These are phyloP conservation scores for Tolypocladium album DNA, from an alignment of 2,329 filamentous ascomycete genomes.

Conservation along the genomic window DNA sequence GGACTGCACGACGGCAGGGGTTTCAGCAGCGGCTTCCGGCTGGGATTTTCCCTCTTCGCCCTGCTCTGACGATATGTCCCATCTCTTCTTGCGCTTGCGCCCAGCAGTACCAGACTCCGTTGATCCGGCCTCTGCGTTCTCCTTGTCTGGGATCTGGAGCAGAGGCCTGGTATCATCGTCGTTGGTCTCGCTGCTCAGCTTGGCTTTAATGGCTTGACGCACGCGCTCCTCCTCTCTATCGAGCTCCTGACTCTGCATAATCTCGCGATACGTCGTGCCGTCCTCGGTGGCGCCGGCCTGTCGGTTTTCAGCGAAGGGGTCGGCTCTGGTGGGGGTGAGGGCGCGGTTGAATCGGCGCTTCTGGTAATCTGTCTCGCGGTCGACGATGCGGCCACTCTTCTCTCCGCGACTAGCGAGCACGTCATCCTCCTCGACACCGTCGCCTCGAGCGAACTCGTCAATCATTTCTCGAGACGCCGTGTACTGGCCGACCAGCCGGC, in stretches of 20 bases:
- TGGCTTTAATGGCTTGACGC: slow-evolving; percentile 66
- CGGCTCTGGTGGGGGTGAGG: slow-evolving; percentile 74
- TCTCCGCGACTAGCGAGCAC: slow-evolving; percentile 72
- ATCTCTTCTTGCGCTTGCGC: slow-evolving; percentile 86
- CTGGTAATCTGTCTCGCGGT: slow-evolving; percentile 95
- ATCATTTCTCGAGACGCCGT: slow-evolving; percentile 87
- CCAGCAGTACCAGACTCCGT: slow-evolving; percentile 51
- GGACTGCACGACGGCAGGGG: slow-evolving; percentile 44
- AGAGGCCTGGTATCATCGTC: slow-evolving; percentile 59
- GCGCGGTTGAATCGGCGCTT: slow-evolving; percentile 86
- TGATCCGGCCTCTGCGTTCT: slow-evolving; percentile 60
- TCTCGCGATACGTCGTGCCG: slow-evolving; percentile 74
- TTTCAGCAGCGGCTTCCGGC: slow-evolving; percentile 33
- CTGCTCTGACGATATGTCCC: slow-evolving; percentile 66
- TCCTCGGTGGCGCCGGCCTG: slow-evolving; percentile 57
- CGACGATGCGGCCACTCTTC: slow-evolving; percentile 80
- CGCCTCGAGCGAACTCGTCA: slow-evolving; percentile 81
- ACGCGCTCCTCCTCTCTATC: slow-evolving; percentile 92
- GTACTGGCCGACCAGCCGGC: slow-evolving; percentile 85
- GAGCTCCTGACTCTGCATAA: slow-evolving; percentile 83
- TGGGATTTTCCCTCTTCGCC: slow-evolving; percentile 39
- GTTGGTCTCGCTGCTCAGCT: slow-evolving; percentile 48
- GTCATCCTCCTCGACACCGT: slow-evolving; percentile 85
- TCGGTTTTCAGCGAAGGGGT: slow-evolving; percentile 71
- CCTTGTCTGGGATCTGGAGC: slow-evolving; percentile 64